Evolutionary conservation across 2,329 filamentous ascomycete species (phyloP).

Genomic region (Pestalotiopsis sp.): DNA sequence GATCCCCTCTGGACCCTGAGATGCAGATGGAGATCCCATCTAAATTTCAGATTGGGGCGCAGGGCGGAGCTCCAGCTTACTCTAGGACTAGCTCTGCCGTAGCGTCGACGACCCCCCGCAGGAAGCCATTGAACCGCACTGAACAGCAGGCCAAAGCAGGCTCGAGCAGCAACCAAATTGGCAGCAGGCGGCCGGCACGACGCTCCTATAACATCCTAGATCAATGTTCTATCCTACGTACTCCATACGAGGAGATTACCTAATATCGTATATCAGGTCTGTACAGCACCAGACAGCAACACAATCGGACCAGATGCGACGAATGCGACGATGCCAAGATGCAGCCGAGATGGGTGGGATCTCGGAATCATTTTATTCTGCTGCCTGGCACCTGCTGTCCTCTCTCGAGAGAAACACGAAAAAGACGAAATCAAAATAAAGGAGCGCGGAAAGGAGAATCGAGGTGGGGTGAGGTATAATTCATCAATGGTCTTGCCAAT

Average conservation of each 20-base stretch:
- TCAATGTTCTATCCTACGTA: not conserved
- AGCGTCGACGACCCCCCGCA: not conserved
- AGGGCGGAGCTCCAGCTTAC: not conserved
- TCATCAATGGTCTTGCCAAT: no score
- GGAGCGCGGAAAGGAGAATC: no score
- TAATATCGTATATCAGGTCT: not conserved
- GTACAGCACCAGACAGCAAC: no score
- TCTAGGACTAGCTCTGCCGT: not conserved
- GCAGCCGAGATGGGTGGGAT: no score
- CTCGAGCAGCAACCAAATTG: not conserved
- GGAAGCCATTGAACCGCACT: not conserved
- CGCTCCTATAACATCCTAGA: not conserved
- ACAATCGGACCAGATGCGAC: no score
- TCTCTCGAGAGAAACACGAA: no score
- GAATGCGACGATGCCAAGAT: no score
- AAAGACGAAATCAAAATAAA: no score
- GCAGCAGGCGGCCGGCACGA: not conserved
- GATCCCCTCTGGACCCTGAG: not conserved
- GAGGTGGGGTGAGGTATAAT: no score
- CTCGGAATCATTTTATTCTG: no score
- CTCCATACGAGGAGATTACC: not conserved
- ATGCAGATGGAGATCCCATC: not conserved
- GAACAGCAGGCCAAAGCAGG: not conserved
- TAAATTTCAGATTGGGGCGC: slow-evolving; percentile 7
- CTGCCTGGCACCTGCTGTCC: no score